Evolutionary conservation across 1,284 basidiomycete genomes (phyloP).

Genomic region (Fomes fomentarius): DNA sequence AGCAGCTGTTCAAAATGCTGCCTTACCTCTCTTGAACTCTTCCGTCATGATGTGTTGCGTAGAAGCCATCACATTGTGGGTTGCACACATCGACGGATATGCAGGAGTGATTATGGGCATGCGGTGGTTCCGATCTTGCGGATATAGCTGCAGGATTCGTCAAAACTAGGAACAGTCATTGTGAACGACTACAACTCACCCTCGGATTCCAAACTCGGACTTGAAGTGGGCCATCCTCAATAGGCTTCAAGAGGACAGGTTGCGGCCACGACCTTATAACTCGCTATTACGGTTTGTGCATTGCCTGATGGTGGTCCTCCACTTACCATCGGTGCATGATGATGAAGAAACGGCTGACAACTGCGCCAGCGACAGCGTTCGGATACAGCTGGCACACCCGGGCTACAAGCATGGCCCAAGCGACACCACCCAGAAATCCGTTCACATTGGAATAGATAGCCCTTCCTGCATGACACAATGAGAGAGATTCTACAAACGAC

Average conservation of each 20-base stretch:
- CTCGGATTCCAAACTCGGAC: slow-evolving; percentile 98
- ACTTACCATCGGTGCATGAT: slow-evolving; percentile 94
- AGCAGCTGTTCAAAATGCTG: not conserved
- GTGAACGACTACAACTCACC: slow-evolving; percentile 42
- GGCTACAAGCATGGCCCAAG: slow-evolving; percentile 98
- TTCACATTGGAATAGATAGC: slow-evolving; percentile 99
- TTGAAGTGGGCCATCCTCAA: slow-evolving; percentile 92
- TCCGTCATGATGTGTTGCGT: slow-evolving; percentile 97
- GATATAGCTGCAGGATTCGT: slow-evolving; percentile 70
- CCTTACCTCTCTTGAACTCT: slow-evolving; percentile 91
- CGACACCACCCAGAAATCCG: slow-evolving; percentile 97
- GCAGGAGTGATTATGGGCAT: slow-evolving; percentile 99
- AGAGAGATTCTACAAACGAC: slow-evolving; percentile 12
- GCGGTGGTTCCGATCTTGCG: slow-evolving; percentile 89
- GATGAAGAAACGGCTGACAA: slow-evolving; percentile 96
- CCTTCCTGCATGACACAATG: slow-evolving; percentile 55
- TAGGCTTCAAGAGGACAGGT: slow-evolving; percentile 94
- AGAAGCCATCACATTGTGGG: slow-evolving; percentile 95
- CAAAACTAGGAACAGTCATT: not conserved
- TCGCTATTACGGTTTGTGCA: slow-evolving; percentile 15
- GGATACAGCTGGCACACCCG: slow-evolving; percentile 99
- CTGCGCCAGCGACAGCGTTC: slow-evolving; percentile 90
- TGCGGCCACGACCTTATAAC: slow-evolving; percentile 91
- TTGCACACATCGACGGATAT: slow-evolving; percentile 99
- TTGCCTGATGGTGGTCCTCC: slow-evolving; percentile 1